Conservation (phyloP, 495 filamentous ascomycete genomes). For the Cudoniella acicularis region DNA sequence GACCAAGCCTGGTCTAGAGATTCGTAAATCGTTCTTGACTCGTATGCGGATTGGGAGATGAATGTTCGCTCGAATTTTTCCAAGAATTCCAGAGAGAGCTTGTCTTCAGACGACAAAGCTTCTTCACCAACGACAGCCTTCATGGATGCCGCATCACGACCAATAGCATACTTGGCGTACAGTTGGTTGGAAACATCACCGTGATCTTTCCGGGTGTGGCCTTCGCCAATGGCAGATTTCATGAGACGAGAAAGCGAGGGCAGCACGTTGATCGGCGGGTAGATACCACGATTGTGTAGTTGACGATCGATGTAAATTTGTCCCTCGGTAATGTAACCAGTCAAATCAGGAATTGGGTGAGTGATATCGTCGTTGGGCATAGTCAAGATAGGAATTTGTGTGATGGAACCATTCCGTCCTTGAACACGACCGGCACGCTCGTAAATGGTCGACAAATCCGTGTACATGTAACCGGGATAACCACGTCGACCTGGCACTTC, state of each 20-base stretch:
- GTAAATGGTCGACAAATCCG: slow-evolving; percentile 99
- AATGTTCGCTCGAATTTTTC: slow-evolving; percentile 96
- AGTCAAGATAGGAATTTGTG: slow-evolving; percentile 96
- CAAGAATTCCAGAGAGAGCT: slow-evolving; percentile 94
- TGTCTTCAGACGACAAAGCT: slow-evolving; percentile 91
- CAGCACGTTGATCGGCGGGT: slow-evolving; percentile 98
- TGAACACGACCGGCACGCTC: slow-evolving; percentile 98
- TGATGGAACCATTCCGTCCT: slow-evolving; percentile 97
- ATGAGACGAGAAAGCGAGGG: slow-evolving; percentile 98
- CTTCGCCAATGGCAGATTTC: slow-evolving; percentile 99
- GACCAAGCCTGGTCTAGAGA: slow-evolving; percentile 95
- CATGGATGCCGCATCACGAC: slow-evolving; percentile 96
- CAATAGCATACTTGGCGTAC: slow-evolving; percentile 99
- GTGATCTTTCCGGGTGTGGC: slow-evolving; percentile 92
- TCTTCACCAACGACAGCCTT: slow-evolving; percentile 99
- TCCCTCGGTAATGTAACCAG: slow-evolving; percentile 97
- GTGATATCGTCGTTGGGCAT: slow-evolving; percentile 99
- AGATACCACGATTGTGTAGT: slow-evolving; percentile 92
- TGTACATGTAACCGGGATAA: slow-evolving; percentile 99
- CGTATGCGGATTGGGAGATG: slow-evolving; percentile 89
- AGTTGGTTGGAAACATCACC: slow-evolving; percentile 98
- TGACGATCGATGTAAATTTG: slow-evolving; percentile 98
- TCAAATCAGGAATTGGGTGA: slow-evolving; percentile 97
- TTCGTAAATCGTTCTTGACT: slow-evolving; percentile 83
- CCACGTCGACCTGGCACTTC: slow-evolving; percentile 99